Percentiles rank a stretch among this genome's conserved stretches.
Evolutionary conservation across 257 asterid genomes (phyloP).

Genomic region (Solanum virginianum): DNA sequence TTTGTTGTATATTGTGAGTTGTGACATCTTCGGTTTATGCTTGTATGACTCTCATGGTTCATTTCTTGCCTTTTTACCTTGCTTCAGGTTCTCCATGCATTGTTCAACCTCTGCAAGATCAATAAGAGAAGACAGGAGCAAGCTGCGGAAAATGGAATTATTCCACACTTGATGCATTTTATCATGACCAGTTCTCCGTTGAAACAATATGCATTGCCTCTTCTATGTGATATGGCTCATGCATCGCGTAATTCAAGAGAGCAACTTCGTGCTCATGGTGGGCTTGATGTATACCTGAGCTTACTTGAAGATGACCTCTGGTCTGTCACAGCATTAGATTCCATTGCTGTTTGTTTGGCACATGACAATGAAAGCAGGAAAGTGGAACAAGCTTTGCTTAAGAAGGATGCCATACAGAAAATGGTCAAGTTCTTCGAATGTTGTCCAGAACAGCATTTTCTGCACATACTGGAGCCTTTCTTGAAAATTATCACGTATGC

Average conservation of each 20-base stretch:
- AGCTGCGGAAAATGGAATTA: slow-evolving; percentile 97
- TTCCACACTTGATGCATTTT: slow-evolving; percentile 92
- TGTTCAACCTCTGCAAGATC: slow-evolving; percentile 96
- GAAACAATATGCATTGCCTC: slow-evolving; percentile 83
- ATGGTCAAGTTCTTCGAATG: slow-evolving; percentile 80
- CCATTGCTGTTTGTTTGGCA: slow-evolving; percentile 96
- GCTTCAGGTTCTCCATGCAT: slow-evolving; percentile 81
- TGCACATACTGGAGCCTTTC: slow-evolving; percentile 94
- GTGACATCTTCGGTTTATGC: background rate
- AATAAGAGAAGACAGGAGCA: slow-evolving; percentile 98
- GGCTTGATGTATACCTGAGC: slow-evolving; percentile 85
- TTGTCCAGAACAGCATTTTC: slow-evolving; percentile 92
- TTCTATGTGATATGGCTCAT: slow-evolving; percentile 98
- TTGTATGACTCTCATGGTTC: background rate
- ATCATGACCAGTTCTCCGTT: slow-evolving; percentile 87
- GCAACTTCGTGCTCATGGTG: slow-evolving; percentile 98
- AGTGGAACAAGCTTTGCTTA: slow-evolving; percentile 88
- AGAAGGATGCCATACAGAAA: slow-evolving; percentile 85
- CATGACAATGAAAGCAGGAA: slow-evolving; percentile 86
- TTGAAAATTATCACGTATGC: slow-evolving; percentile 95
- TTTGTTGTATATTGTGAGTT: background rate
- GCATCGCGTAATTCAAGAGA: slow-evolving; percentile 97
- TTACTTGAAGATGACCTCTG: slow-evolving; percentile 89
- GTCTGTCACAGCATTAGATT: slow-evolving; percentile 97
- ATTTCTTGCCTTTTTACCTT: slow-evolving; percentile 18